Evolutionary conservation across 345 rosid species (phyloP).

Genomic region (Salix suchowensis): DNA sequence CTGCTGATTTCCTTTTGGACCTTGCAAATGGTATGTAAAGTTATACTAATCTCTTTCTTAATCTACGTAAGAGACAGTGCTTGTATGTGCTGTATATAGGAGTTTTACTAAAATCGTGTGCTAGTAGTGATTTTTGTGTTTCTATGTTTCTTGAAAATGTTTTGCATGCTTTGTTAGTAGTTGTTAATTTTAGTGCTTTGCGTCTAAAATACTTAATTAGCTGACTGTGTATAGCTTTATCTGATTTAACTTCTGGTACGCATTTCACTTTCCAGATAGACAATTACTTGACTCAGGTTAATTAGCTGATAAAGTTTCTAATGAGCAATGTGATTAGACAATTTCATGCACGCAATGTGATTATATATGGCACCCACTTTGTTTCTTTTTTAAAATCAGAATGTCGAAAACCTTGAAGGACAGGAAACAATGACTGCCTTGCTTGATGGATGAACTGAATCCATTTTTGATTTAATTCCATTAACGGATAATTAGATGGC

Average conservation of each 20-base stretch:
- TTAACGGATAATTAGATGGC: not conserved
- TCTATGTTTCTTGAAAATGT: not conserved
- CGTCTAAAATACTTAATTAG: not conserved
- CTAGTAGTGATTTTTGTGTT: not conserved
- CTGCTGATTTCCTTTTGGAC: constrained; percentile 52
- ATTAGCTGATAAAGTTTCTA: not conserved
- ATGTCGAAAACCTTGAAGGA: not conserved
- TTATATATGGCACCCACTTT: not conserved
- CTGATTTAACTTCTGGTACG: not conserved
- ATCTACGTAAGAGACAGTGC: not conserved
- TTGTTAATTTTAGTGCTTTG: not conserved
- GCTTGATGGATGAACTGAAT: not conserved
- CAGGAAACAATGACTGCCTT: not conserved
- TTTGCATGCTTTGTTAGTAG: not conserved
- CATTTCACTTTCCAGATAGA: not conserved
- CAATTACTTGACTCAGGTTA: not conserved
- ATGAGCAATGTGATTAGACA: not conserved
- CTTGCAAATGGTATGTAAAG: constrained; percentile 43
- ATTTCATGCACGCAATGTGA: not conserved
- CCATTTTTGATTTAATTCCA: not conserved
- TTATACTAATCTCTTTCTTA: not conserved
- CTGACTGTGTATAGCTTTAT: not conserved
- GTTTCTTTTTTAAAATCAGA: not conserved
- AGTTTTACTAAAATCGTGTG: not conserved
- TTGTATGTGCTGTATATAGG: not conserved